A percentile compares a stretch with the other conserved stretches of the same genome.
Conservation (phyloP, 179 eudicot species). For the Silene coronaria region DNA sequence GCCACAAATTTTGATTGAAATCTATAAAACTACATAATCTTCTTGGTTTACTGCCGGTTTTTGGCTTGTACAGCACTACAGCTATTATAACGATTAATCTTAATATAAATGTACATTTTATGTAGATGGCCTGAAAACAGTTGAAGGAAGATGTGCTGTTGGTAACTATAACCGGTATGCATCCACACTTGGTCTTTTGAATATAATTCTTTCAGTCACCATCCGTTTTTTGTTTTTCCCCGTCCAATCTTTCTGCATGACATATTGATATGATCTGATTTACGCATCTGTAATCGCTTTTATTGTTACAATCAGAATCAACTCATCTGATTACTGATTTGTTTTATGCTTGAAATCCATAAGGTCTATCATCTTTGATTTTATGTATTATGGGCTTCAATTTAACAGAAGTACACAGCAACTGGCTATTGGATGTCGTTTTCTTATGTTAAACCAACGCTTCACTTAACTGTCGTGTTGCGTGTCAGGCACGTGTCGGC, state of each 20-base stretch:
- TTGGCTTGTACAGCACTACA: not conserved
- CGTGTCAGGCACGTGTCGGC: too few species aligned
- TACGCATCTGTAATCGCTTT: too few species aligned
- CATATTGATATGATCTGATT: too few species aligned
- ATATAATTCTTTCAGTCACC: not conserved
- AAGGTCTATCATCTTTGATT: not conserved
- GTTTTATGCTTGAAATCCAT: not conserved
- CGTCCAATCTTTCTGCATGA: not conserved
- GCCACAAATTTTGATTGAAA: not conserved
- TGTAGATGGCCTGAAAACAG: constrained; percentile 72
- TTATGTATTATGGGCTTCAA: constrained; percentile 2
- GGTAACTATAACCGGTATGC: constrained; percentile 70
- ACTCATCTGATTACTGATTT: not conserved
- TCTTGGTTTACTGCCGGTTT: constrained; percentile 4
- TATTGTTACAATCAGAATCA: not conserved
- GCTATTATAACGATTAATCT: not conserved
- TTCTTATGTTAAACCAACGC: too few species aligned
- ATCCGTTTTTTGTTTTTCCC: not conserved
- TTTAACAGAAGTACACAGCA: not conserved
- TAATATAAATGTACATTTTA: constrained; percentile 1
- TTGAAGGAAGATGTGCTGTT: constrained; percentile 90
- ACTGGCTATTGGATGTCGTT: not conserved
- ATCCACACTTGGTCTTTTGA: not conserved
- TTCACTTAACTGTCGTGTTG: too few species aligned
- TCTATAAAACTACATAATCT: not conserved